Evolutionary conservation across 805 yeast genomes (phyloP), one percentile per base, ranked within the genome.

Genomic region (Wickerhamiella bombiphila): DNA sequence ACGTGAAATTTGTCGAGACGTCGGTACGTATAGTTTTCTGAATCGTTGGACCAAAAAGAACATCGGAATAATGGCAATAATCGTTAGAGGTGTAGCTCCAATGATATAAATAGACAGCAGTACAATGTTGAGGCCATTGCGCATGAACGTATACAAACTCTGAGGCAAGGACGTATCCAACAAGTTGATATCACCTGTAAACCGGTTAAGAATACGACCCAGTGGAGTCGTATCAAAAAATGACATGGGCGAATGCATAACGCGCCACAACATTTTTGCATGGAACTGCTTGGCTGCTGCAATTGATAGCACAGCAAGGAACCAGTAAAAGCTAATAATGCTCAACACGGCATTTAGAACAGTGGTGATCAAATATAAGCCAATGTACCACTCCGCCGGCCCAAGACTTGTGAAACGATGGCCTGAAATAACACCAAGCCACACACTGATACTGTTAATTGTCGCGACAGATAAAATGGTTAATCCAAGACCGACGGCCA

Each of bases 181-280:
- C 21, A n/a, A n/a, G 33, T 30, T 16, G 13, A 30, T 7, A 65
- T 85, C 96, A 53, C 73, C 80, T 1, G 94, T 80, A 52, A 85
- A 85, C 56, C 96, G 68, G 61, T 85, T 85, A 55, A 82, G 65
- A 40, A 85, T 72, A 60, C 94, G 68, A 24, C 96, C 96, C 46
- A 83, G 76, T 38, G 95, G 96, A 0, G 95, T 85, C 1, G 93
- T 80, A 58, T 85, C 95, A 52, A 85, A 85, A 52, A 85, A 85
- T 25, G 79, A 68, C 94, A 85, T 83, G 43, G 94, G 94, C 0
- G 94, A 85, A 46, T 82, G 66, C 42, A 85, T 58, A 5, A 85
- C 86, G 38, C 68, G 53, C n/a, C 58, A 59, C 3, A 82, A 73
- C 94, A 85, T 83, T 35, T 53, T 50, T 29, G 74, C 54, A 48